Evolutionary conservation across 192 early-diverging fungal species (phyloP).

Genomic region (Phycomyces blakesleeanus): DNA sequence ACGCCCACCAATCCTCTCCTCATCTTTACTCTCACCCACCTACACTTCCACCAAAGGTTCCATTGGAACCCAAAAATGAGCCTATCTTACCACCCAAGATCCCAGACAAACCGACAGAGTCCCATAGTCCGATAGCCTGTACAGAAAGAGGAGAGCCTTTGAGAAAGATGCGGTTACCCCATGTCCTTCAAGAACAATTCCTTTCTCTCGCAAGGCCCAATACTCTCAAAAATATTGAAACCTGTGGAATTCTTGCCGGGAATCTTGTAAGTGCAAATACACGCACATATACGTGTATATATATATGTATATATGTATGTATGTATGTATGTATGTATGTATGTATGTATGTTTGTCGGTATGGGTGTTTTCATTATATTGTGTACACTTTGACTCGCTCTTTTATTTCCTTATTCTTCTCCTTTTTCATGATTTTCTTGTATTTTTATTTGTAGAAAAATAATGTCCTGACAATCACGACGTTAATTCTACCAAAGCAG

Average conservation of each 20-base stretch:
- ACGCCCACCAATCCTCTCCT: neutral
- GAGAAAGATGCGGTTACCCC: slow-evolving; percentile 63
- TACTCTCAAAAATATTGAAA: slow-evolving; percentile 79
- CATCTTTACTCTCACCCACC: neutral
- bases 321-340: too few species aligned
- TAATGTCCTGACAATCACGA: slow-evolving; percentile 62
- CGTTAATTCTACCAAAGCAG: slow-evolving; percentile 88
- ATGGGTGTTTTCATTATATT: too few species aligned
- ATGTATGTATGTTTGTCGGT: too few species aligned
- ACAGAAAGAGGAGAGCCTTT: slow-evolving; percentile 59
- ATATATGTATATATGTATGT: too few species aligned
- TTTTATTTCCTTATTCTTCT: too few species aligned
- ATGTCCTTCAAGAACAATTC: slow-evolving; percentile 64
- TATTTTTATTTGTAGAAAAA: slow-evolving; percentile 33
- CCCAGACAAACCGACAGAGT: slow-evolving; percentile 17
- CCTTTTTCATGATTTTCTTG: too few species aligned
- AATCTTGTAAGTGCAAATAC: slow-evolving; percentile 44
- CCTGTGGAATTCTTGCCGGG: slow-evolving; percentile 84
- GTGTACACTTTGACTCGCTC: too few species aligned
- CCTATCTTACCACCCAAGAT: neutral
- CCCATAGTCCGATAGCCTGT: slow-evolving; percentile 34
- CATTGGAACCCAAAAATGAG: slow-evolving; percentile 3
- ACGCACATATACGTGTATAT: too few species aligned
- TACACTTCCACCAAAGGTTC: slow-evolving; percentile 16
- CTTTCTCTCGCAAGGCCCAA: slow-evolving; percentile 66